A percentile compares a stretch with the other conserved stretches of the same genome.
Conservation (phyloP, 257 asterid genomes). For the Vinca minor region DNA sequence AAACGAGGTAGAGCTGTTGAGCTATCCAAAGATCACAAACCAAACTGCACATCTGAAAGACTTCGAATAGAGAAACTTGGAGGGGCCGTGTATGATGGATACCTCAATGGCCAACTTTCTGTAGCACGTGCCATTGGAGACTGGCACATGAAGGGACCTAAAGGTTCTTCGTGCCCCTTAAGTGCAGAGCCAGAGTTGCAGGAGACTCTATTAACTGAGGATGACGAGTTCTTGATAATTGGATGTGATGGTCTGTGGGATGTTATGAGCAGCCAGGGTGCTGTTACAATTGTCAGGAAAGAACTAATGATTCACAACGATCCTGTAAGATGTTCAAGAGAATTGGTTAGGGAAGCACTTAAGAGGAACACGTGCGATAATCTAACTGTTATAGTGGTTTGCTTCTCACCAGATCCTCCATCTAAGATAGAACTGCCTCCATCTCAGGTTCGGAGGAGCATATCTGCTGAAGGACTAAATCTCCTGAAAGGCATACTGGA, state of each 20-base stretch:
- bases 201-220: conserved; percentile 58
- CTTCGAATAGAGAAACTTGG: conserved; percentile 75
- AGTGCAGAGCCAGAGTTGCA: conserved; percentile 86
- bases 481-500: conserved; percentile 72
- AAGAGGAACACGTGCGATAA: conserved; percentile 79
- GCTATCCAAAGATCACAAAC: conserved; percentile 85
- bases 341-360: conserved; percentile 75
- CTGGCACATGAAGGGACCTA: conserved; percentile 92
- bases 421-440: conserved; percentile 53
- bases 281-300: conserved; percentile 76
- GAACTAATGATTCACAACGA: conserved; percentile 84
- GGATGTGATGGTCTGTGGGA: conserved; percentile 97
- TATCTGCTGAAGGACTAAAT: conserved; percentile 77
- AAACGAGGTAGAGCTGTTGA: conserved; percentile 80
- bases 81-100: conserved; percentile 80
- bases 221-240: conserved; percentile 79
- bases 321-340: conserved; percentile 79
- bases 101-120: conserved; percentile 79
- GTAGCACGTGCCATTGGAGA: conserved; percentile 90
- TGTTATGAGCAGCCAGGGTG: conserved; percentile 91
- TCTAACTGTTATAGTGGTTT: conserved; percentile 61
- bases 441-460: conserved; percentile 53
- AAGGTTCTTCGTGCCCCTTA: conserved; percentile 66
- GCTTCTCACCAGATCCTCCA: conserved; percentile 90
- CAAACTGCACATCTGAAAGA: conserved; percentile 55